These are phyloP conservation scores for Xylaria sp. DNA, from an alignment of 2,329 filamentous ascomycete species.

Conservation along the genomic window DNA sequence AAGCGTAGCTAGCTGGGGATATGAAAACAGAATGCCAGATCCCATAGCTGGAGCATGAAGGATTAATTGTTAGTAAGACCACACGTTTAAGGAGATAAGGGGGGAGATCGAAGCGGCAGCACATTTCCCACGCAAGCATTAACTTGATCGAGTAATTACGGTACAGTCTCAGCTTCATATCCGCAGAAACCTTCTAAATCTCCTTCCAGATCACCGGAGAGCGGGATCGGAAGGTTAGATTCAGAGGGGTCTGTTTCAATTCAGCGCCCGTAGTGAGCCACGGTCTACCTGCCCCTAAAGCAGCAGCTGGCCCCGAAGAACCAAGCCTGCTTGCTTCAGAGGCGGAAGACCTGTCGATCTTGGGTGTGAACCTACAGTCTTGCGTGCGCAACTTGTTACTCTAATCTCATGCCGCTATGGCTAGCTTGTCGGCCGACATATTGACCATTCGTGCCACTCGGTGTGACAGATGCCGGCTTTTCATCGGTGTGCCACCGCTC, in stretches of 20 bases:
- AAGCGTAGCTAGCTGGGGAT: slow-evolving; percentile 83
- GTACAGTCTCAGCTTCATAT: slow-evolving; percentile 92
- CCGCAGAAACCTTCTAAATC: slow-evolving; percentile 53
- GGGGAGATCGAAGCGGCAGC: slow-evolving; percentile 79
- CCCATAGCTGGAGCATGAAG: slow-evolving; percentile 76
- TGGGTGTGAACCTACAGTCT: slow-evolving; percentile 59
- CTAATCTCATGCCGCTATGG: slow-evolving; percentile 36
- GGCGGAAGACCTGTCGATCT: slow-evolving; percentile 52
- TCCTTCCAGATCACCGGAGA: slow-evolving; percentile 47
- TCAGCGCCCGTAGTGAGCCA: slow-evolving; percentile 90
- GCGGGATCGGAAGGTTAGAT: slow-evolving; percentile 62
- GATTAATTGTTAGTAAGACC: slow-evolving; percentile 51
- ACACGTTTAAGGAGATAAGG: slow-evolving; percentile 42
- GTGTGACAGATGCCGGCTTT: slow-evolving; percentile 24
- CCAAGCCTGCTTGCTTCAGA: slow-evolving; percentile 20
- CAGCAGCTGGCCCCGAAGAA: slow-evolving; percentile 8
- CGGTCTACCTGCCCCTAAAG: slow-evolving; percentile 55
- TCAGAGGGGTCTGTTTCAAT: slow-evolving; percentile 58
- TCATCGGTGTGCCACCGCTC: slow-evolving; percentile 68
- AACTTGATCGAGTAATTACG: slow-evolving; percentile 98
- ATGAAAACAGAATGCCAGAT: slow-evolving; percentile 84
- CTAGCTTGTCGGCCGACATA: slow-evolving; percentile 8
- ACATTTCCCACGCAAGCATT: slow-evolving; percentile 99
- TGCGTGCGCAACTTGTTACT: slow-evolving; percentile 46
- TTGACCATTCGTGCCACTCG: slow-evolving; percentile 10